phyloP scores from a whole-genome alignment of 2,329 filamentous ascomycete genomes.

The Pseudonectria buxi region DNA sequence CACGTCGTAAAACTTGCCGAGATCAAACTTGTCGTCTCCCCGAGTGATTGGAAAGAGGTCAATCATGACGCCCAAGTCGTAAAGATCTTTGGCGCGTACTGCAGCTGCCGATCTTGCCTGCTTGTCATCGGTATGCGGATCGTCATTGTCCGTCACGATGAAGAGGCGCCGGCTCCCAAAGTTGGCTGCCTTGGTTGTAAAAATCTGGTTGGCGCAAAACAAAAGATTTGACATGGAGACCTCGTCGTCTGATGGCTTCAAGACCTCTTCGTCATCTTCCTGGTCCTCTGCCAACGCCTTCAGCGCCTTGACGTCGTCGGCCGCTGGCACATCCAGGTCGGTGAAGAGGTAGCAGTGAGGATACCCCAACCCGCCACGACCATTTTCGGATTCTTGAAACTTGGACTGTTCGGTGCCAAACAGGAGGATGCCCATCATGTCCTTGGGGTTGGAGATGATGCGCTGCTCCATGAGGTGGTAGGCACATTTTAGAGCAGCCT shows the following conservation, averaged over 20 bases:
- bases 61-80: slow-evolving; percentile 85
- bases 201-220: slow-evolving; percentile 93
- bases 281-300: slow-evolving; percentile 72
- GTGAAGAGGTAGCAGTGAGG: slow-evolving; percentile 89
- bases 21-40: slow-evolving; percentile 64
- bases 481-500: slow-evolving; percentile 86
- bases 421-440: slow-evolving; percentile 93
- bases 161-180: slow-evolving; percentile 92
- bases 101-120: slow-evolving; percentile 67
- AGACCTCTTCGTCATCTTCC: slow-evolving; percentile 60
- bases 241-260: slow-evolving; percentile 61
- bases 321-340: slow-evolving; percentile 81
- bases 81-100: slow-evolving; percentile 87
- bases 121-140: slow-evolving; percentile 71
- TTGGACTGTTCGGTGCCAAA: slow-evolving; percentile 85
- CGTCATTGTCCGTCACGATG: slow-evolving; percentile 89
- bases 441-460: slow-evolving; percentile 92
- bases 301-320: slow-evolving; percentile 76
- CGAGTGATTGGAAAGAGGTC: slow-evolving; percentile 87
- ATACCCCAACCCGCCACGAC: slow-evolving; percentile 57
- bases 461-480: slow-evolving; percentile 96
- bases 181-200: slow-evolving; percentile 89
- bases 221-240: slow-evolving; percentile 83
- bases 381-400: slow-evolving; percentile 62
- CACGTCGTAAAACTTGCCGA: slow-evolving; percentile 87